Evolutionary conservation across 2,329 filamentous ascomycete species (phyloP), one percentile per base, ranked within the genome.

Genomic region (Fusarium xyrophilum): DNA sequence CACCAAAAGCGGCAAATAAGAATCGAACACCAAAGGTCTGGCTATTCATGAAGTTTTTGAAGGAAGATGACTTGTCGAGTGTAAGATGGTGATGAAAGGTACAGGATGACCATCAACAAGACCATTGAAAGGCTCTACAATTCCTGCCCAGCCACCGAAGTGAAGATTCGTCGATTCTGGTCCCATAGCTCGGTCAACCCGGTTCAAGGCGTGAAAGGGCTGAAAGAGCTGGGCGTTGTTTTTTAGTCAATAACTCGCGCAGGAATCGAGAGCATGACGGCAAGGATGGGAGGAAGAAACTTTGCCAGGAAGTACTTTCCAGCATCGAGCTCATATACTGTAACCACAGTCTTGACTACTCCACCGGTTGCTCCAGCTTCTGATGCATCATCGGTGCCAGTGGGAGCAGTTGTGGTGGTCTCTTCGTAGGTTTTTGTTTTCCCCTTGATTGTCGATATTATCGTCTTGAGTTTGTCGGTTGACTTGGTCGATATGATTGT

Each of bases 191-290:
- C 83, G 83, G 7, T 75, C 70, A 0, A 74, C 65, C 10, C 68
- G 74, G n/a, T 79, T 77, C 30, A 86, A 73, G 7, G 80, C 77
- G 56, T 82, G 79, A 66, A 84, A 84, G 5, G 82, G 82, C 57
- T 82, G 80, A 51, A 81, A 82, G 2, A 81, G 73, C 57, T 82
- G 81, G 7, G 77, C 80, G 61, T 81, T 81, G 61, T n/a, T n/a
- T n/a, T n/a, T n/a, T 78, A 73, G 67, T 82, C 80, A 67, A 83
- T 76, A 35, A 83, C 76, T n/a, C 81, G 78, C 9, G 82, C 77
- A 3, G 81, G 79, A 13, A 82, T 79, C 15, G 78, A 76, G 8
- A 82, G 72, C 23, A 79, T 56, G 3, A 83, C 77, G 13, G 80
- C 77, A 1, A 82, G 48, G 6, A 83, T 74, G 0, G 80, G 71